These are phyloP conservation scores for Fragilariopsis cylindrus DNA, from an alignment of 108 stramenopile species.

Conservation along the genomic window DNA sequence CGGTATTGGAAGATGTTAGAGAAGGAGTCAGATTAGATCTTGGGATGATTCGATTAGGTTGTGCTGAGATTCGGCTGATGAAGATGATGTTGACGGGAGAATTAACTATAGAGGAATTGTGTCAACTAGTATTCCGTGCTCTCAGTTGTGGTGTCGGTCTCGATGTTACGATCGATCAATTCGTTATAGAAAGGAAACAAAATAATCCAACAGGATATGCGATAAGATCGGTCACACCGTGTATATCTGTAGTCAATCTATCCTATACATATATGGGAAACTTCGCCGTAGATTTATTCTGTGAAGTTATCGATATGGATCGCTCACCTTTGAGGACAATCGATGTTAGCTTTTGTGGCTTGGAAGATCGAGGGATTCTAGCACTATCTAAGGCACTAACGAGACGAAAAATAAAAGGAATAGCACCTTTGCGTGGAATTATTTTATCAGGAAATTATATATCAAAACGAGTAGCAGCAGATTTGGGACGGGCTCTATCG, in stretches of 20 bases:
- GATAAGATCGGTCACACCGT: slow-evolving; percentile 15
- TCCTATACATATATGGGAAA: slow-evolving; percentile 84
- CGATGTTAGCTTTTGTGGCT: slow-evolving; percentile 79
- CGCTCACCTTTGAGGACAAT: slow-evolving; percentile 60
- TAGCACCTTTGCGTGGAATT: slow-evolving; percentile 64
- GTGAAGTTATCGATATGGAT: slow-evolving; percentile 55
- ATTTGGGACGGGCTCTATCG: slow-evolving; percentile 71
- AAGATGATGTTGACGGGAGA: slow-evolving; percentile 68
- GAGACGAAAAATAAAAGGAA: slow-evolving; percentile 45
- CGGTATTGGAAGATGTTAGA: slow-evolving; percentile 60
- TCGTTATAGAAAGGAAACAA: slow-evolving; percentile 12
- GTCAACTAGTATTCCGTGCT: slow-evolving; percentile 54
- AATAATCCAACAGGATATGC: background rate
- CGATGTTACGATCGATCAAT: slow-evolving; percentile 44
- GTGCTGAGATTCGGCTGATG: slow-evolving; percentile 63
- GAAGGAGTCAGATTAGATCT: slow-evolving; percentile 71
- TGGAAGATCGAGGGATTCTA: slow-evolving; percentile 58
- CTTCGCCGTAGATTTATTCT: slow-evolving; percentile 62
- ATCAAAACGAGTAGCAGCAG: slow-evolving; percentile 45
- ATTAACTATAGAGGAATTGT: slow-evolving; percentile 61
- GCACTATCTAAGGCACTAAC: slow-evolving; percentile 55
- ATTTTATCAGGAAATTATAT: slow-evolving; percentile 78
- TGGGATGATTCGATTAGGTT: slow-evolving; percentile 61
- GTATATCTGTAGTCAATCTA: slow-evolving; percentile 71
- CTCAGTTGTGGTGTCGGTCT: slow-evolving; percentile 50